These are phyloP conservation scores for Sanghuangporus baumii DNA, from an alignment of 1,284 basidiomycete genomes.

Conservation along the genomic window DNA sequence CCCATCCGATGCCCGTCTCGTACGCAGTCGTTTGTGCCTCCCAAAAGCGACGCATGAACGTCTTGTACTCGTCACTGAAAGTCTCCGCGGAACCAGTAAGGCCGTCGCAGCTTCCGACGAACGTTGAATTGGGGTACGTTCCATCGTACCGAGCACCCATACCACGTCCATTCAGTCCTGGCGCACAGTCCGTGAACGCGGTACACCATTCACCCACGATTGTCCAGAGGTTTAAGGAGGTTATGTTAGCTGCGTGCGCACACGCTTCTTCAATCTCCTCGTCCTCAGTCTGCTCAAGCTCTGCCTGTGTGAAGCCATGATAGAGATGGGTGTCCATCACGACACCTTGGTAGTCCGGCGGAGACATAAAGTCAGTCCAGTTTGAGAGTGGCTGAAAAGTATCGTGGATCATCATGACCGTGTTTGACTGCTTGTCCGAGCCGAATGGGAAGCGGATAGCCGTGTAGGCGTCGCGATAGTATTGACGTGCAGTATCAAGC, in stretches of 20 bases:
- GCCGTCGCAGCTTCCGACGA: conserved; percentile 68
- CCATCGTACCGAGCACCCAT: conserved; percentile 81
- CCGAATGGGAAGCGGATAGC: conserved; percentile 69
- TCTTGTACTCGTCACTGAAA: conserved; percentile 82
- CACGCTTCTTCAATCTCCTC: conserved; percentile 70
- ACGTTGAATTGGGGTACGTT: conserved; percentile 54
- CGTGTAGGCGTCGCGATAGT: conserved; percentile 68
- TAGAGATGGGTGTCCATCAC: conserved; percentile 82
- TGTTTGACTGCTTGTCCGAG: conserved; percentile 50
- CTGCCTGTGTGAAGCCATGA: conserved; percentile 68
- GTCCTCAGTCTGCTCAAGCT: conserved; percentile 44
- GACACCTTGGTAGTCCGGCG: conserved; percentile 58
- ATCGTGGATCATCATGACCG: conserved; percentile 74
- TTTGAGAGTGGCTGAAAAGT: conserved; percentile 76
- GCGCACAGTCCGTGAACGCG: conserved; percentile 85
- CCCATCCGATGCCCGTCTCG: conserved; percentile 63
- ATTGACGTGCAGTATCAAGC: conserved; percentile 57
- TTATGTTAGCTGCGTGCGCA: conserved; percentile 38
- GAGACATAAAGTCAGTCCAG: conserved; percentile 68
- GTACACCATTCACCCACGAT: conserved; percentile 86
- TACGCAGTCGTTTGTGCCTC: conserved; percentile 67
- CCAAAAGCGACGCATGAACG: conserved; percentile 76
- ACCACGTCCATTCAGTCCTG: conserved; percentile 66
- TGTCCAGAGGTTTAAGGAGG: conserved; percentile 58
- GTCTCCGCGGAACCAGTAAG: conserved; percentile 65